These are phyloP conservation scores for Rosa lucieae DNA, from an alignment of 306 rosid species.

Conservation along the genomic window DNA sequence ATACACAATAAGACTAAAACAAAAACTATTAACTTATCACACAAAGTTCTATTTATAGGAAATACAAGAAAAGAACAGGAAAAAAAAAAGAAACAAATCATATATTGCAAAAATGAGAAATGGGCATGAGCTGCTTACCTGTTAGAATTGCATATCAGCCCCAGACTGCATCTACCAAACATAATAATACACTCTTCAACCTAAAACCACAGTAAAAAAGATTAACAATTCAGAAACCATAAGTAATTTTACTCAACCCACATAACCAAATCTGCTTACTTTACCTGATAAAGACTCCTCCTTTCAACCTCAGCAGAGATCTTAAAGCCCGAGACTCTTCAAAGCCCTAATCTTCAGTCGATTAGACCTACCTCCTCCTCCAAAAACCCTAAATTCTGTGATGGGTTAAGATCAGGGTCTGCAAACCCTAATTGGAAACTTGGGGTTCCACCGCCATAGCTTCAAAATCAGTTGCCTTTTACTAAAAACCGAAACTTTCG, in stretches of 20 bases:
- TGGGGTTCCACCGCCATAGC: not conserved
- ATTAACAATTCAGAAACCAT: not conserved
- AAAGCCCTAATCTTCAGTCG: slow-evolving; percentile 8
- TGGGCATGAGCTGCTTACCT: slow-evolving; percentile 41
- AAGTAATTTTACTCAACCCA: not conserved
- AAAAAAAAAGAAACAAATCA: not conserved
- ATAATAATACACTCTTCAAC: slow-evolving; percentile 42
- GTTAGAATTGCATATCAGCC: slow-evolving; percentile 40
- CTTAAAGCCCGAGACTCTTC: not conserved
- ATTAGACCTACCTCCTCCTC: not conserved
- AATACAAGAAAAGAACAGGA: not conserved
- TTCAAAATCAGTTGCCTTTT: not conserved
- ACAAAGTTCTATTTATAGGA: not conserved
- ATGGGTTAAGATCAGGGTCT: not conserved
- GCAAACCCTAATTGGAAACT: slow-evolving; percentile 13
- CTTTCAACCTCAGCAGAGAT: slow-evolving; percentile 10
- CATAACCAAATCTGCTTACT: not conserved
- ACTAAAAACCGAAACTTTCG: not conserved
- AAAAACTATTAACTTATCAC: not conserved
- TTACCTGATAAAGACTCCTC: not conserved
- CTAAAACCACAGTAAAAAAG: slow-evolving; percentile 15
- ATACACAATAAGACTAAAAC: not conserved
- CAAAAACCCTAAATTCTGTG: not conserved
- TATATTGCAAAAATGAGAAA: slow-evolving; percentile 11
- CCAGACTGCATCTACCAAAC: slow-evolving; percentile 39